A percentile compares a stretch with the other conserved stretches of the same genome.
Conservation (phyloP, 306 rosid species). For the Boehmeria nivea region DNA sequence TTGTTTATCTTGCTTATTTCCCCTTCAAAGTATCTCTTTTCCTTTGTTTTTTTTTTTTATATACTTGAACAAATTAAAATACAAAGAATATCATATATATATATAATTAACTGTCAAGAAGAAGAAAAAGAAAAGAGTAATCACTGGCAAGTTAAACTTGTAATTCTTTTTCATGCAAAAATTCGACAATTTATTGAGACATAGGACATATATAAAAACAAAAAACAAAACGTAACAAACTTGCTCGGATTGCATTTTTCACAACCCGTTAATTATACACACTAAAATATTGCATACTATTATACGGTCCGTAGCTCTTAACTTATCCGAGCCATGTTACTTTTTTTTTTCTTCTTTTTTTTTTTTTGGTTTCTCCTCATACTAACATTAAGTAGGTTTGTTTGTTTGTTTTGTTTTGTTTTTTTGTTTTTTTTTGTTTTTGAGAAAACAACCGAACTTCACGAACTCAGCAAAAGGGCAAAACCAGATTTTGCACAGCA, state of each 20-base stretch:
- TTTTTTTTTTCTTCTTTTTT: background rate
- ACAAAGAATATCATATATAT: no score
- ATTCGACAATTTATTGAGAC: conserved; percentile 16
- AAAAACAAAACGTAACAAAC: background rate
- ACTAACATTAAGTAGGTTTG: no score
- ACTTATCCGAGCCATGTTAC: conserved; percentile 27
- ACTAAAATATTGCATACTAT: conserved; percentile 13
- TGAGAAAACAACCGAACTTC: background rate
- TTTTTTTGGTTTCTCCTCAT: no score
- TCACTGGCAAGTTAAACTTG: no score
- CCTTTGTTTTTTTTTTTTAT: background rate
- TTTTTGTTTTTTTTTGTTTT: background rate
- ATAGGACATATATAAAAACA: background rate
- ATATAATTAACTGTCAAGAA: background rate
- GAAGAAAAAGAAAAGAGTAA: no score
- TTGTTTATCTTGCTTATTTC: background rate
- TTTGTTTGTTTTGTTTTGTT: no score
- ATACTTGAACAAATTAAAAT: no score
- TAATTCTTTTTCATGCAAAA: conserved; percentile 18
- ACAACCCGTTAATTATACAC: conserved; percentile 29
- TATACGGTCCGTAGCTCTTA: conserved; percentile 25
- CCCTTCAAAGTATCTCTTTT: background rate
- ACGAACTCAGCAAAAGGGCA: conserved; percentile 55
- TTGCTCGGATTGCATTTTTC: conserved; percentile 22
- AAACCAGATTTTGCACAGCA: conserved; percentile 45